phyloP scores from a whole-genome alignment of 306 rosid species.

The Myrica gale region DNA sequence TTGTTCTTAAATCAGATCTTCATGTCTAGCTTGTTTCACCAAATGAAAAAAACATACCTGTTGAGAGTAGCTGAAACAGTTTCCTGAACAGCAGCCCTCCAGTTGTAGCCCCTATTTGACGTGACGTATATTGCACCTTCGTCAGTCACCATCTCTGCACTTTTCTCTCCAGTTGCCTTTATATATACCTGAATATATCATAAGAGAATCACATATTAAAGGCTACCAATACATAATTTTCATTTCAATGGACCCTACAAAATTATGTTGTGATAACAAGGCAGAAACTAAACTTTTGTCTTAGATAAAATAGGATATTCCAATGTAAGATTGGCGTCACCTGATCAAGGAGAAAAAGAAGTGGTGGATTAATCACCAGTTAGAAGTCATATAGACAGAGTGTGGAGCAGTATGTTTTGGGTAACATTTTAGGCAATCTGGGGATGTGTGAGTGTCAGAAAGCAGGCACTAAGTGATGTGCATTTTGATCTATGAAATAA shows the following conservation, averaged over 20 bases:
- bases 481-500: neutral
- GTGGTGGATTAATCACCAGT: neutral
- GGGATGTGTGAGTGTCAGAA: neutral
- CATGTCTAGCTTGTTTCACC: neutral
- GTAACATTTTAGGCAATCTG: neutral
- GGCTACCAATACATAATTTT: neutral
- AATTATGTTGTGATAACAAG: neutral
- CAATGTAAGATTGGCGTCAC: neutral
- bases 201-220: neutral
- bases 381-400: neutral
- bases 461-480: neutral
- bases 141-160: conserved; percentile 98
- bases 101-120: conserved; percentile 84
- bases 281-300: neutral
- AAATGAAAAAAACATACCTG: conserved; percentile 49
- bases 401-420: neutral
- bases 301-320: neutral
- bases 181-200: conserved; percentile 71
- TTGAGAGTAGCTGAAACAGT: conserved; percentile 97
- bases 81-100: conserved; percentile 99
- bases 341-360: neutral
- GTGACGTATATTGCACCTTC: conserved; percentile 94
- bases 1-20: neutral
- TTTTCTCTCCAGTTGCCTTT: conserved; percentile 85
- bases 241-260: neutral